Evolutionary conservation across 2,329 filamentous ascomycete species (phyloP).

Genomic region (Hymenoscyphus linearis): DNA sequence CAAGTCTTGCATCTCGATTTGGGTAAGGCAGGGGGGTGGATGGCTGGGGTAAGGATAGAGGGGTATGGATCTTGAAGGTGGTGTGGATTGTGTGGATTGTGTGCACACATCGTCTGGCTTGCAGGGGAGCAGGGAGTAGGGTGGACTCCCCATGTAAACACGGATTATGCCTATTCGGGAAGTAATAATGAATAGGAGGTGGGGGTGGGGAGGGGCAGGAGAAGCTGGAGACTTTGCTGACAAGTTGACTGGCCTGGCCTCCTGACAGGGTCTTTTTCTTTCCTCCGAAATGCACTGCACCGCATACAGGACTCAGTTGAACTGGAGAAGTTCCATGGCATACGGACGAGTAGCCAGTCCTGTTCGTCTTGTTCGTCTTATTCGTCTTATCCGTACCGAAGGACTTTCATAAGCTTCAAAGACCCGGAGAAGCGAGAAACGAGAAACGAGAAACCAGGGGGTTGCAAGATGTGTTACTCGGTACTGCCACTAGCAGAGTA

Average conservation of each 20-base stretch:
- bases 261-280: constrained; percentile 12
- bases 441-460: too few species aligned
- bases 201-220: background rate
- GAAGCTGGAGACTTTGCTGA: background rate
- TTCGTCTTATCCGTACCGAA: too few species aligned
- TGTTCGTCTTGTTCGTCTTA: background rate
- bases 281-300: constrained; percentile 15
- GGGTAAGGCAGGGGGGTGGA: constrained; percentile 10
- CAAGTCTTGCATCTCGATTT: constrained; percentile 14
- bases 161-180: constrained; percentile 17
- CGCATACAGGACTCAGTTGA: background rate
- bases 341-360: background rate
- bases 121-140: too few species aligned
- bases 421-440: too few species aligned
- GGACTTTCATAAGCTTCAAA: too few species aligned
- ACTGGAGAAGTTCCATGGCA: background rate
- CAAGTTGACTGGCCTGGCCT: background rate
- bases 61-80: constrained; percentile 12
- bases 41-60: constrained; percentile 17
- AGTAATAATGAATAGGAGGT: constrained; percentile 4
- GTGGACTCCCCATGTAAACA: constrained; percentile 8
- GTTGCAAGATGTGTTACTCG: background rate
- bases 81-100: constrained; percentile 6
- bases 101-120: constrained; percentile 8
- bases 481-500: background rate